A percentile compares a stretch with the other conserved stretches of the same genome.
These are phyloP conservation scores for Naegleria fowleri DNA, from an alignment of 208 protist genomes.

Conservation along the genomic window DNA sequence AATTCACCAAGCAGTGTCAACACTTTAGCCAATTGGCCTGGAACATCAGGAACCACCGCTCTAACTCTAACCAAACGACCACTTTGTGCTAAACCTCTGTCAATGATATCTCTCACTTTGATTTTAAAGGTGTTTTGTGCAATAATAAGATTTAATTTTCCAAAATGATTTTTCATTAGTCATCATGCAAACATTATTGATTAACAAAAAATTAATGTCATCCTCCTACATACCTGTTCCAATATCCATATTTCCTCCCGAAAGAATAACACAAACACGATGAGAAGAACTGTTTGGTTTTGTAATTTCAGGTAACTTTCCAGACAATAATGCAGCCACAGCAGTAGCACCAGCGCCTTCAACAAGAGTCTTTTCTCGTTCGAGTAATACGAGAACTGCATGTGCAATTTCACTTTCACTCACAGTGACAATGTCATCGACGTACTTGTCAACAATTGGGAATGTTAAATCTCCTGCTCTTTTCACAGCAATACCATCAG, in stretches of 20 bases:
- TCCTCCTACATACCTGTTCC: slow-evolving; percentile 25
- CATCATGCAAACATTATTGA: too few relatives aligned
- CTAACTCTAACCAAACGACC: slow-evolving; percentile 40
- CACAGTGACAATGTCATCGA: slow-evolving; percentile 66
- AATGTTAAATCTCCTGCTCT: slow-evolving; percentile 67
- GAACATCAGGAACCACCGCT: slow-evolving; percentile 43
- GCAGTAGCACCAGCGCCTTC: slow-evolving; percentile 69
- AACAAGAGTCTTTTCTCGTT: slow-evolving; percentile 76
- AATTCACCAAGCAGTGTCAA: slow-evolving; percentile 29
- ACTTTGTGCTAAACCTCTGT: slow-evolving; percentile 50
- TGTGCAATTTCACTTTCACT: slow-evolving; percentile 65
- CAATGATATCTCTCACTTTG: slow-evolving; percentile 44
- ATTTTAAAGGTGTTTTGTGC: too few relatives aligned
- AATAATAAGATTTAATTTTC: too few relatives aligned
- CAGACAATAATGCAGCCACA: slow-evolving; percentile 63
- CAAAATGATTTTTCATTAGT: too few relatives aligned
- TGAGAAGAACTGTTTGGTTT: slow-evolving; percentile 46
- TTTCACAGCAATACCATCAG: slow-evolving; percentile 79
- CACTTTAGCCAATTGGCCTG: slow-evolving; percentile 44
- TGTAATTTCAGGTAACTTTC: slow-evolving; percentile 48
- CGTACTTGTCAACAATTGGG: slow-evolving; percentile 53
- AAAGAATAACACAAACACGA: slow-evolving; percentile 67
- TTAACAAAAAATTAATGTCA: too few relatives aligned
- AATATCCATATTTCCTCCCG: slow-evolving; percentile 81
- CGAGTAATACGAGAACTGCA: slow-evolving; percentile 69